Percentiles rank a stretch among this genome's conserved stretches.
Conservation (phyloP, 2,329 filamentous ascomycete genomes). For the Xylariales sp. region DNA sequence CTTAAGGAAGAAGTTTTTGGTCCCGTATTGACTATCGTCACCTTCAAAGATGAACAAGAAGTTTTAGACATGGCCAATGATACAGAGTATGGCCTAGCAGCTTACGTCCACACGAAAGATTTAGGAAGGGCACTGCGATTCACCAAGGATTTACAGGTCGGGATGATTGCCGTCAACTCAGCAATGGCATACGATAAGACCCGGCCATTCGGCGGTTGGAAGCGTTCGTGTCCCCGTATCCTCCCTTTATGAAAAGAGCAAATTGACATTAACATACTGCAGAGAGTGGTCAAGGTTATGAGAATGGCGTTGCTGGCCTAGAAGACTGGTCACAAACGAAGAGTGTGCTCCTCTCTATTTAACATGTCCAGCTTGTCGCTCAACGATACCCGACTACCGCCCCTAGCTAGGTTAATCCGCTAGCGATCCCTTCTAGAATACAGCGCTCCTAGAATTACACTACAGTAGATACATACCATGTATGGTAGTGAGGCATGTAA, state of each 20-base stretch:
- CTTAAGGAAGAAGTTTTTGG: slow-evolving; percentile 73
- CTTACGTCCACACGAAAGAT: slow-evolving; percentile 66
- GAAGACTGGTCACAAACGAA: slow-evolving; percentile 38
- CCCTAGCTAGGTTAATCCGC: neutral
- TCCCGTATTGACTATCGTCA: slow-evolving; percentile 69
- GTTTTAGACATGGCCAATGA: slow-evolving; percentile 66
- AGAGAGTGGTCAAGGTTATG: slow-evolving; percentile 37
- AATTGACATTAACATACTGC: slow-evolving; percentile 9
- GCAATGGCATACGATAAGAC: slow-evolving; percentile 51
- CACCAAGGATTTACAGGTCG: slow-evolving; percentile 66
- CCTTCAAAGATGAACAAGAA: slow-evolving; percentile 68
- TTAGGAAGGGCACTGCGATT: slow-evolving; percentile 59
- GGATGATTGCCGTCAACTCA: slow-evolving; percentile 70
- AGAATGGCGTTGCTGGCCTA: slow-evolving; percentile 34
- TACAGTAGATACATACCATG: no score
- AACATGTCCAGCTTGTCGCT: neutral
- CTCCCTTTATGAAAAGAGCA: neutral
- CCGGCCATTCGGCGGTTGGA: slow-evolving; percentile 57
- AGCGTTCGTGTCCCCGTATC: slow-evolving; percentile 43
- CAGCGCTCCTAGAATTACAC: neutral
- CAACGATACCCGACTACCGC: neutral
- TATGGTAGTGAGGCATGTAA: no score
- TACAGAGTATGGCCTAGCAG: slow-evolving; percentile 66
- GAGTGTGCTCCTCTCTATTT: slow-evolving; percentile 34
- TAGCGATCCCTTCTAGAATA: neutral